phyloP scores from a whole-genome alignment of 768 basidiomycete genomes.

The Amanita muscaria region DNA sequence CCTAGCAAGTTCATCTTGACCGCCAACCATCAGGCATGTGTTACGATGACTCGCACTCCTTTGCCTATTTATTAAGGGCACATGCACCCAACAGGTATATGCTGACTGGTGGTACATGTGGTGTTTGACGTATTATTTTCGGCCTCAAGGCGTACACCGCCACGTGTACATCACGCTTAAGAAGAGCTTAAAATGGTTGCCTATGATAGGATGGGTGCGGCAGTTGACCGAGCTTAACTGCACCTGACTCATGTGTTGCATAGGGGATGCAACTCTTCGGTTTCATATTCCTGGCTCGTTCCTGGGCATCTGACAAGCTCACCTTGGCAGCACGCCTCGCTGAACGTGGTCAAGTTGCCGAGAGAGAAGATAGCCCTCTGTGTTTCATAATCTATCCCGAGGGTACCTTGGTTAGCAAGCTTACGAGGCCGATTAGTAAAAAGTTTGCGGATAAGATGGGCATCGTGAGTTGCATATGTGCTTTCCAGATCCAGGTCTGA shows the following conservation, averaged over 20 bases:
- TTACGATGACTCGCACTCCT: not conserved
- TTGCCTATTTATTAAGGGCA: not conserved
- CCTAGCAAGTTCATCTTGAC: conserved; percentile 79
- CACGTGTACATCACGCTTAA: conserved; percentile 89
- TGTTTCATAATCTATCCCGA: conserved; percentile 90
- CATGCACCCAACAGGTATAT: conserved; percentile 47
- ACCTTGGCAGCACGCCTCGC: conserved; percentile 60
- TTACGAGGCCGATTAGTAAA: conserved; percentile 79
- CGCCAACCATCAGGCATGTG: conserved; percentile 83
- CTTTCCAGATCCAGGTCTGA: not conserved
- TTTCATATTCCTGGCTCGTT: conserved; percentile 89
- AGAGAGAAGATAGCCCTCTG: conserved; percentile 59
- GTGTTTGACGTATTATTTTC: conserved; percentile 68
- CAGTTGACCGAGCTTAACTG: conserved; percentile 1
- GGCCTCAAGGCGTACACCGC: conserved; percentile 49
- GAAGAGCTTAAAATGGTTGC: conserved; percentile 77
- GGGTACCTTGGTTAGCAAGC: conserved; percentile 84
- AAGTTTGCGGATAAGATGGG: conserved; percentile 85
- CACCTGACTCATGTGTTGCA: conserved; percentile 3
- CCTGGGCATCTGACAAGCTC: conserved; percentile 78
- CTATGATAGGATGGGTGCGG: conserved; percentile 81
- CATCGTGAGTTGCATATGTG: conserved; percentile 51
- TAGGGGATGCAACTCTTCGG: conserved; percentile 91
- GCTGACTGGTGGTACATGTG: conserved; percentile 87
- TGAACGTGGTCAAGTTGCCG: conserved; percentile 59